Evolutionary conservation across 1,284 basidiomycete species (phyloP), one percentile per base, ranked within the genome.

Genomic region (Athelia sp.): DNA sequence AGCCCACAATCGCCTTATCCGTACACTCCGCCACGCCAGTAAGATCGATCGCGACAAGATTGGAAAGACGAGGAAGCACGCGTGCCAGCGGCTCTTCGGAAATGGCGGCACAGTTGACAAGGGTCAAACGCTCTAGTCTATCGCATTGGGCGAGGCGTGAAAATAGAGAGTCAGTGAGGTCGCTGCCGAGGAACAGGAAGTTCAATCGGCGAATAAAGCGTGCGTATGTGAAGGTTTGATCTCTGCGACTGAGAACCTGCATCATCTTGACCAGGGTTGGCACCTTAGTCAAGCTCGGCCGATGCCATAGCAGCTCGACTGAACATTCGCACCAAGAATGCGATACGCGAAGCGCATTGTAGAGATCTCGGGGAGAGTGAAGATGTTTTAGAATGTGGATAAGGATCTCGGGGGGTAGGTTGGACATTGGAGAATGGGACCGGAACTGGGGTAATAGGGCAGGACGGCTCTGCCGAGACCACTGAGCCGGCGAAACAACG

Each of bases 251-350:
- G 51, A 93, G 71, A 34, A 88, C 72, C 47, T 75, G 70, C 59
- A 93, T 79, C 79, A 93, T 86, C 68, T 88, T 87, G 64, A 85
- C 78, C 46, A 96, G 78, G 40, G 86, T 86, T 46, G 78, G 73
- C 51, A 84, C 76, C 53, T 81, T 81, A 49, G 81, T 75, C 62
- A 96, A 85, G 49, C 77, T 75, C 15, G 96, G 95, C 58, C 92
- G 89, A 67, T 95, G 89, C 96, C 96, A 99, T 18, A 99, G 78
- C 17, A 98, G 78, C 65, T 98, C 93, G 48, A 96, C 93, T 8
- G 93, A 87, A 66, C 93, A 96, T 61, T 95, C 85, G 72, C 94
- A 98, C 95, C 97, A 99, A 13, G 85, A 78, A 50, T 91, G 85
- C 32, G 87, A 94, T 29, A 98, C 95, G 49, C 89, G 81, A 51